Evolutionary conservation across 805 yeast species (phyloP).

Genomic region (Yarrowia porcina): DNA sequence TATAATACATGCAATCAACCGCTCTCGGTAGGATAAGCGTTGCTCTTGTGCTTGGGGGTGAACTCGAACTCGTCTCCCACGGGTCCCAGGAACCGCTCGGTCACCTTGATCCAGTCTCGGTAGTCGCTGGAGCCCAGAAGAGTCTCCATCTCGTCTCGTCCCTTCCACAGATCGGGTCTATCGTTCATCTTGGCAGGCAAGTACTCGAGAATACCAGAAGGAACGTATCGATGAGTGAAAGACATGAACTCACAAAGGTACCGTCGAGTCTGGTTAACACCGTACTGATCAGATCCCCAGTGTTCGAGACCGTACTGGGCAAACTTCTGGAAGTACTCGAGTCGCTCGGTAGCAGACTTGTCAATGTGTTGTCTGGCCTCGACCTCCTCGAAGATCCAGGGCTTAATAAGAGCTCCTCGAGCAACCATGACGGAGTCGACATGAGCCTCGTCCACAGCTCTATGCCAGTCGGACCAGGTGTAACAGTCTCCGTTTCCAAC

Average conservation of each 20-base stretch:
- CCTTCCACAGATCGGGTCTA: conserved; percentile 90
- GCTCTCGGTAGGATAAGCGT: conserved; percentile 48
- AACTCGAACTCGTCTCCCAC: conserved; percentile 71
- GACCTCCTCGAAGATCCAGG: conserved; percentile 97
- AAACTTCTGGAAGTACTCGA: conserved; percentile 66
- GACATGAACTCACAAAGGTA: conserved; percentile 92
- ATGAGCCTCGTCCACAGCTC: conserved; percentile 58
- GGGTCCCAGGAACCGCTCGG: conserved; percentile 93
- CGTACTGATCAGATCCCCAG: conserved; percentile 98
- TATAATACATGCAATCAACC: neutral
- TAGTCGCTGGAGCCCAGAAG: conserved; percentile 79
- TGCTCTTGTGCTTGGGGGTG: conserved; percentile 93
- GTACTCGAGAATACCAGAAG: conserved; percentile 86
- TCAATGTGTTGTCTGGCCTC: conserved; percentile 86
- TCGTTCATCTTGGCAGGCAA: conserved; percentile 87
- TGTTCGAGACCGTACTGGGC: conserved; percentile 84
- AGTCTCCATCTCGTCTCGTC: conserved; percentile 90
- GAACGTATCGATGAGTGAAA: conserved; percentile 90
- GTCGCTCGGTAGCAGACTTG: conserved; percentile 84
- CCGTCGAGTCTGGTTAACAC: conserved; percentile 81
- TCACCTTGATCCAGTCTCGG: conserved; percentile 91
- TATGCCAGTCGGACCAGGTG: conserved; percentile 84
- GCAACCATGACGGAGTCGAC: conserved; percentile 97
- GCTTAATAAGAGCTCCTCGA: conserved; percentile 95
- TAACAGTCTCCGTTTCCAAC: conserved; percentile 94